Evolutionary conservation across 306 rosid species (phyloP).

Genomic region (Macrotyloma uniflorum): DNA sequence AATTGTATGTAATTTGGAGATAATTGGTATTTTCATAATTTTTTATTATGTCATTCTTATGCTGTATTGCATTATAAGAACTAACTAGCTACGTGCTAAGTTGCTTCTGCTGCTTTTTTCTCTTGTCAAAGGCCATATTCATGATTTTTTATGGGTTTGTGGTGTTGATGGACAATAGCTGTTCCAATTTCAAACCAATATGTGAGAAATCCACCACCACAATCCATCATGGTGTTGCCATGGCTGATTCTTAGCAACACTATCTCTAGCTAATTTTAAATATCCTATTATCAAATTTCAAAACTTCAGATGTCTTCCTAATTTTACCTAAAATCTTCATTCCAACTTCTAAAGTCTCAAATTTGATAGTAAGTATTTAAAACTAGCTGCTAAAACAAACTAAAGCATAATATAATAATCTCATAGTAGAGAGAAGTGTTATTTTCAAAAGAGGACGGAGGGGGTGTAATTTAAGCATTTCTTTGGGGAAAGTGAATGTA

Average conservation of each 20-base stretch:
- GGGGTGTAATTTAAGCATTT: not conserved
- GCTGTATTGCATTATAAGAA: not conserved
- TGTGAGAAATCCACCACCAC: no score
- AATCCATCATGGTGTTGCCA: no score
- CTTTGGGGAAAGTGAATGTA: not conserved
- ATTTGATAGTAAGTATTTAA: not conserved
- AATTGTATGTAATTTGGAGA: not conserved
- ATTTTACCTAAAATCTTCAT: not conserved
- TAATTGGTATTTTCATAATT: not conserved
- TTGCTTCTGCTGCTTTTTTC: not conserved
- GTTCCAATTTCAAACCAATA: not conserved
- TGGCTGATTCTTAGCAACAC: no score
- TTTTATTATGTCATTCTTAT: not conserved
- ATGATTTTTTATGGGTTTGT: not conserved
- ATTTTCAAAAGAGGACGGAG: not conserved
- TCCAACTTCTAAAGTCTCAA: not conserved
- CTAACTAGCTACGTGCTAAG: not conserved
- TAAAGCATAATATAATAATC: not conserved
- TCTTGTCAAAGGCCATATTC: not conserved
- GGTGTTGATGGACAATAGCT: constrained; percentile 13
- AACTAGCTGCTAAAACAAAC: not conserved
- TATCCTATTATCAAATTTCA: not conserved
- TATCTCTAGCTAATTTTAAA: not conserved
- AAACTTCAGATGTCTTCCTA: not conserved
- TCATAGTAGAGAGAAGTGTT: not conserved